A percentile compares a stretch with the other conserved stretches of the same genome.
phyloP scores from a whole-genome alignment of 352 stramenopile species.

The Pythium monospermum region DNA sequence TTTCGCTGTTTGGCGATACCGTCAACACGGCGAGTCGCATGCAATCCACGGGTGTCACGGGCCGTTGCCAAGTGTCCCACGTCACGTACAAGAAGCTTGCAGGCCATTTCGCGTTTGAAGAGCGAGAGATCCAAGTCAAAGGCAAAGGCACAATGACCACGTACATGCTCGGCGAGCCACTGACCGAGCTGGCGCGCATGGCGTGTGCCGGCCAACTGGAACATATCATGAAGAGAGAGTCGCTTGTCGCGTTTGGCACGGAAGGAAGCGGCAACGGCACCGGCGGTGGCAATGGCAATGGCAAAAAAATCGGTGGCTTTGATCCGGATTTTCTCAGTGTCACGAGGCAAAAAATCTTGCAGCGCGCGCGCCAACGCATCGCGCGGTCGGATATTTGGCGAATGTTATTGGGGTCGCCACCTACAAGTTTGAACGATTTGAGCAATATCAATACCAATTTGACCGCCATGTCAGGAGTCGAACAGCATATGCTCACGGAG shows the following conservation, averaged over 20 bases:
- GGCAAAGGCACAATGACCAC: slow-evolving; percentile 83
- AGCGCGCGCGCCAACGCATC: slow-evolving; percentile 47
- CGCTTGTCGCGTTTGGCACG: slow-evolving; percentile 45
- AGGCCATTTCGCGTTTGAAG: slow-evolving; percentile 72
- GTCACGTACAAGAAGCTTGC: slow-evolving; percentile 80
- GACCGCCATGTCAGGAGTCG: slow-evolving; percentile 29
- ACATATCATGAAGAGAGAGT: slow-evolving; percentile 62
- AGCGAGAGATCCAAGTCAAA: slow-evolving; percentile 81
- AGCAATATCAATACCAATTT: slow-evolving; percentile 31
- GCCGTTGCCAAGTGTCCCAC: slow-evolving; percentile 74
- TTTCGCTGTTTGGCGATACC: slow-evolving; percentile 92
- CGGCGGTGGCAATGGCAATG: too few relatives aligned
- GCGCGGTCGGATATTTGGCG: slow-evolving; percentile 53
- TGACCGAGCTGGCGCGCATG: slow-evolving; percentile 57
- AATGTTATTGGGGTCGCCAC: slow-evolving; percentile 46
- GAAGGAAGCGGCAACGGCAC: too few relatives aligned
- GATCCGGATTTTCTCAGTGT: slow-evolving; percentile 49
- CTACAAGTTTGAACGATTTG: slow-evolving; percentile 27
- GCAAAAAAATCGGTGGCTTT: too few relatives aligned
- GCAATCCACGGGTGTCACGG: slow-evolving; percentile 84
- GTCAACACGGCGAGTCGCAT: slow-evolving; percentile 88
- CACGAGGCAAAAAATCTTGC: slow-evolving; percentile 45
- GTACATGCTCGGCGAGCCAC: slow-evolving; percentile 71
- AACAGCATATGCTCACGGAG: slow-evolving; percentile 63
- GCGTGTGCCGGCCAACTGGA: slow-evolving; percentile 59